These are phyloP conservation scores for Pyrenochaeta sp. DNA, from an alignment of 2,329 filamentous ascomycete species.

Conservation along the genomic window DNA sequence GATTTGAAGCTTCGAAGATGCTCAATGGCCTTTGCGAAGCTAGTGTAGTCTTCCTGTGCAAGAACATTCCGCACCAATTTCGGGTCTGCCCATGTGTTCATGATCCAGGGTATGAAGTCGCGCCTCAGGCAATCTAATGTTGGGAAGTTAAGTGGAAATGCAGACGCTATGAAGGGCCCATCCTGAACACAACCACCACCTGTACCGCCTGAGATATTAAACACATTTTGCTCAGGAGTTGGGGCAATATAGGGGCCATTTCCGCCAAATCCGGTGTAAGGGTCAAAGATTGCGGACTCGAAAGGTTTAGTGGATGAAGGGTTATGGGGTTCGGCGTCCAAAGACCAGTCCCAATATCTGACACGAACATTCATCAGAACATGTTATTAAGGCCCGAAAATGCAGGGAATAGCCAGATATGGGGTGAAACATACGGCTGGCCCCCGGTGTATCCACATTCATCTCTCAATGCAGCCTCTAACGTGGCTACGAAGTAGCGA, in stretches of 20 bases:
- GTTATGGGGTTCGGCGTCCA: slow-evolving; percentile 28
- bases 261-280: slow-evolving; percentile 43
- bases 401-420: not conserved
- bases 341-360: slow-evolving; percentile 33
- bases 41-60: slow-evolving; percentile 33
- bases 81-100: slow-evolving; percentile 30
- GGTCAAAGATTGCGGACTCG: slow-evolving; percentile 28
- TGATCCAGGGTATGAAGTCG: slow-evolving; percentile 40
- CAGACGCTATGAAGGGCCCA: slow-evolving; percentile 38
- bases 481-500: slow-evolving; percentile 30
- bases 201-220: slow-evolving; percentile 36
- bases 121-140: slow-evolving; percentile 38
- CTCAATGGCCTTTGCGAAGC: slow-evolving; percentile 39
- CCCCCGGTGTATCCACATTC: slow-evolving; percentile 35
- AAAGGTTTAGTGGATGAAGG: slow-evolving; percentile 19
- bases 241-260: slow-evolving; percentile 41
- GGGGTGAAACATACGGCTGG: slow-evolving; percentile 42
- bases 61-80: slow-evolving; percentile 32
- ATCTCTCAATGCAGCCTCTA: slow-evolving; percentile 31
- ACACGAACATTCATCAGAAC: not conserved
- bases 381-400: not conserved
- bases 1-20: slow-evolving; percentile 31
- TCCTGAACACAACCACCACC: slow-evolving; percentile 44
- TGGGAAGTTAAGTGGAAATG: slow-evolving; percentile 35
- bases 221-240: slow-evolving; percentile 31